phyloP scores from a whole-genome alignment of 805 yeast species.

The Jamesozyma jinghongensis region DNA sequence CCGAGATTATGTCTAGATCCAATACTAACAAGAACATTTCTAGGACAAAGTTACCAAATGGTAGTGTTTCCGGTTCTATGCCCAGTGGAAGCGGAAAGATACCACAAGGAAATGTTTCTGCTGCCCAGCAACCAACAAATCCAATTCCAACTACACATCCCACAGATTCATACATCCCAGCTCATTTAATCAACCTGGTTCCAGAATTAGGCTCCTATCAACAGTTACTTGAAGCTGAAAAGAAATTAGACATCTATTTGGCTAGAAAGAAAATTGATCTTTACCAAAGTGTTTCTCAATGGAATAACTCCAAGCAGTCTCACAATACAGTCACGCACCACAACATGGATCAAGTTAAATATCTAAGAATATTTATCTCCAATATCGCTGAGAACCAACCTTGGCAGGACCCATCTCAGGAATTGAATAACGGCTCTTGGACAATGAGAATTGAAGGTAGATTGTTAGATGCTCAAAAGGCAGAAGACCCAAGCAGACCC shows the following conservation, averaged over 20 bases:
- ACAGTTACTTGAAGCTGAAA: conserved; percentile 71
- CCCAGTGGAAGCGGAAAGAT: neutral
- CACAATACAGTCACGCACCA: conserved; percentile 21
- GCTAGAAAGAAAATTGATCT: conserved; percentile 79
- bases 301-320: conserved; percentile 35
- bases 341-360: conserved; percentile 37
- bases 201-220: conserved; percentile 71
- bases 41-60: conserved; percentile 1
- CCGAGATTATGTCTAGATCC: too few species aligned
- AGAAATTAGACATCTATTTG: conserved; percentile 66
- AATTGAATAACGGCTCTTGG: conserved; percentile 46
- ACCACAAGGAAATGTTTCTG: neutral
- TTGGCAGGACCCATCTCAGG: conserved; percentile 48
- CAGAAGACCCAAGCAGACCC: conserved; percentile 41
- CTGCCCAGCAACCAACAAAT: conserved; percentile 14
- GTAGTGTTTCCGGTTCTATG: too few species aligned
- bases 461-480: conserved; percentile 44
- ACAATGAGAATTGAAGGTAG: conserved; percentile 84
- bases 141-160: conserved; percentile 34
- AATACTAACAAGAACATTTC: too few species aligned
- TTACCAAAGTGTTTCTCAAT: conserved; percentile 53
- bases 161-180: conserved; percentile 45
- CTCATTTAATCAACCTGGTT: conserved; percentile 36
- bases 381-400: conserved; percentile 80
- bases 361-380: conserved; percentile 73